Base-by-base conservation (phyloP, 345 rosid genomes). In the Sonneratia alba region DNA sequence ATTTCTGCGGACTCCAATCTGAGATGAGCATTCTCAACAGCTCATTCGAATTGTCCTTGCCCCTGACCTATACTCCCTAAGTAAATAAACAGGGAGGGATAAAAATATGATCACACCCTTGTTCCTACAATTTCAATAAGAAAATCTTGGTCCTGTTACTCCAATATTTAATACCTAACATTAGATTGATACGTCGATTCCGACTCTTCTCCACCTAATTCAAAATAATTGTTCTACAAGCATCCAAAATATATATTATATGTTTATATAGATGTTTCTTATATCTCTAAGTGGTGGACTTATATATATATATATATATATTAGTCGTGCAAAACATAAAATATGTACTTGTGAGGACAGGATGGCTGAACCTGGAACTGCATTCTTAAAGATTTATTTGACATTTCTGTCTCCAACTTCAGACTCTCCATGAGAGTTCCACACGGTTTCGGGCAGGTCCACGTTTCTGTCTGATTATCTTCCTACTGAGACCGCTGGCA, bases 391-490 rank as follows among this genome's bases (percentile, higher is more conserved):
- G 32, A 57, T 11, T 57, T n/a, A 9, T n/a, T 57, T 62, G 66
- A 62, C 66, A 62, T 27, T 37, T 27, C 66, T 62, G 66, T 62
- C 66, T 11, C 37, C 66, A 62, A 62, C 66, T 62, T 62, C 66
- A 59, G 64, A 3, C 66, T 27, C 38, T 3, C 51, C 38, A 62
- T 32, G 38, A 62, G 1, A 64, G 53, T 55, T 68, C 74, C 69
- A 72, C 74, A 16, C 74, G 74, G 74, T 64, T 72, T 72, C 37
- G 67, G 69, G 57, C 69, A 36, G 3, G 66, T 68, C 70, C 43
- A 32, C 19, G 43, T 36, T 51, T 62, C 15, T 40, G 51, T 47
- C 15, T 47, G 14, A 47, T 3, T 10, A 47, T 47, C 51, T 62
- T 6, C 74, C 69, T 48, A 38, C 37, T 37, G 13, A 57, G 66